Conservation (phyloP, 495 filamentous ascomycete genomes). For the Lophium mytilinum region DNA sequence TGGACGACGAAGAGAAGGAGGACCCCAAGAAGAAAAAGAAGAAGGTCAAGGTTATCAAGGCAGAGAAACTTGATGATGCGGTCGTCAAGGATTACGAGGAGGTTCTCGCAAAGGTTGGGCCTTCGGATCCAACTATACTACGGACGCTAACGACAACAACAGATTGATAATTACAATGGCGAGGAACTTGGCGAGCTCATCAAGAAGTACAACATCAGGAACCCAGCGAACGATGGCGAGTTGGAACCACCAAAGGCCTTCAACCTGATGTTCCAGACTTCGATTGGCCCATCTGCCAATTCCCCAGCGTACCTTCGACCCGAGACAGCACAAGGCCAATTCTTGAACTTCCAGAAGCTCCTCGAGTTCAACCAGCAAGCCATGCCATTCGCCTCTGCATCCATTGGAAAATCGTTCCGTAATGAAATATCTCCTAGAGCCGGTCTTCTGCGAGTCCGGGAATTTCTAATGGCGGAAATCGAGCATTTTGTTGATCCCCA, state of each 20-base stretch:
- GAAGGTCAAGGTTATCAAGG: conserved; percentile 44
- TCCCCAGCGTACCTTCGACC: conserved; percentile 56
- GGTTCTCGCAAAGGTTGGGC: conserved; percentile 51
- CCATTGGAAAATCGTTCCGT: conserved; percentile 68
- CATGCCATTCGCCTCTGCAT: conserved; percentile 73
- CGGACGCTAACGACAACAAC: background rate
- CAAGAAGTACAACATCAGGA: conserved; percentile 57
- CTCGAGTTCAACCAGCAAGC: conserved; percentile 66
- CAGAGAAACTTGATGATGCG: conserved; percentile 55
- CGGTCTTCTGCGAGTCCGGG: conserved; percentile 59
- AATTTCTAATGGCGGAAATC: conserved; percentile 73
- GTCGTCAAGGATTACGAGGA: conserved; percentile 61
- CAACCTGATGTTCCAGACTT: conserved; percentile 70
- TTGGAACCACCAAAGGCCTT: conserved; percentile 57
- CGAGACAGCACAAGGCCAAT: conserved; percentile 55
- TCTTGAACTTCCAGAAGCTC: conserved; percentile 54
- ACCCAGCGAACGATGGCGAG: conserved; percentile 52
- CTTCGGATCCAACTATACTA: background rate
- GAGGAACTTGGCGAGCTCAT: conserved; percentile 60
- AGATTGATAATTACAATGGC: conserved; percentile 63
- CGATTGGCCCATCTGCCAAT: conserved; percentile 59
- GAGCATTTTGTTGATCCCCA: conserved; percentile 73
- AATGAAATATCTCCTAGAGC: conserved; percentile 65
- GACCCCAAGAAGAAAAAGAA: conserved; percentile 59
- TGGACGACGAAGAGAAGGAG: conserved; percentile 37